Percentiles rank a stretch among this genome's conserved stretches.
Evolutionary conservation across 208 protist species (phyloP).

Genomic region (Zelonia costaricensis): DNA sequence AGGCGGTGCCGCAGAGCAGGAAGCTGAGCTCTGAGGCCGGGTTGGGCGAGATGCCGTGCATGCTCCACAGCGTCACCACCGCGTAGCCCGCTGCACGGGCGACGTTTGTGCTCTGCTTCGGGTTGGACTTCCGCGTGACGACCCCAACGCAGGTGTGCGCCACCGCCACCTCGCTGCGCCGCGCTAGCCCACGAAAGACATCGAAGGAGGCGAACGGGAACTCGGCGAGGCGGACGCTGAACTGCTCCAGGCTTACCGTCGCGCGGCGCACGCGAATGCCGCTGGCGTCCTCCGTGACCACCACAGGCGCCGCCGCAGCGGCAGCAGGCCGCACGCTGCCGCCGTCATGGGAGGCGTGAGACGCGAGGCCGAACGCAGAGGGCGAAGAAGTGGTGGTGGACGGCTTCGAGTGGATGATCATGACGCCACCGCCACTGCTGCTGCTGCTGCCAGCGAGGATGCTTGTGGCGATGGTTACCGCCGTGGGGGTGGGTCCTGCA

Average conservation of each 20-base stretch:
- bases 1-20: constrained; percentile 61
- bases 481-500: neutral
- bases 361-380: too few species aligned
- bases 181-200: constrained; percentile 13
- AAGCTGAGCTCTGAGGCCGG: constrained; percentile 48
- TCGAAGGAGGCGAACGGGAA: constrained; percentile 55
- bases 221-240: constrained; percentile 54
- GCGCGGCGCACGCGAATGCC: constrained; percentile 58
- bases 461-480: neutral
- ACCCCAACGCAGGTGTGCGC: constrained; percentile 55
- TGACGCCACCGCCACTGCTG: constrained; percentile 2
- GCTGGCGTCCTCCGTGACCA: constrained; percentile 28
- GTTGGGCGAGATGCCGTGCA: constrained; percentile 49
- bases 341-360: neutral
- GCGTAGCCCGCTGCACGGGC: constrained; percentile 37
- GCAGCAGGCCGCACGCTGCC: neutral
- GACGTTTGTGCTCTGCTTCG: constrained; percentile 42
- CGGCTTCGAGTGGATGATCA: constrained; percentile 8
- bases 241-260: constrained; percentile 60
- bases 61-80: constrained; percentile 66
- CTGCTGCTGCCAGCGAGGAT: neutral
- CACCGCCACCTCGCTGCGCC: constrained; percentile 13
- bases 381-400: too few species aligned
- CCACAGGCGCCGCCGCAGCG: constrained; percentile 12
- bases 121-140: constrained; percentile 64